Evolutionary conservation across 495 filamentous ascomycete genomes (phyloP).

Genomic region (Xylaria venustula): DNA sequence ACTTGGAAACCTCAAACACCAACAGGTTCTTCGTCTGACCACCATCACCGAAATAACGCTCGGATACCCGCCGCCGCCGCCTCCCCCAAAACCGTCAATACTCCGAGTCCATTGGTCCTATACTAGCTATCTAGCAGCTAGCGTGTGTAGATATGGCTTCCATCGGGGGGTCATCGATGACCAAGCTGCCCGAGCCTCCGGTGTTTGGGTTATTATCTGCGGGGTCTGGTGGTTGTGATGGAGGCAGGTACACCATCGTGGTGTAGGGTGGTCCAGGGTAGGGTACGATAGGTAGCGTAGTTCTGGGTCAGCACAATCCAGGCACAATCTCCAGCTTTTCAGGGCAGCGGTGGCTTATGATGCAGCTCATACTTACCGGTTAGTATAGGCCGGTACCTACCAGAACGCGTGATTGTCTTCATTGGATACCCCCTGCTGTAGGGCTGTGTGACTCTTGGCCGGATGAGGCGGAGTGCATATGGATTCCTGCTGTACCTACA

Average conservation of each 20-base stretch:
- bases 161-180: too few species aligned
- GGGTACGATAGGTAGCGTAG: background rate
- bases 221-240: background rate
- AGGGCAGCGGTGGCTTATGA: background rate
- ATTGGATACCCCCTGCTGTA: background rate
- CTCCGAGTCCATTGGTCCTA: conserved; percentile 1
- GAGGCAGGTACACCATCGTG: background rate
- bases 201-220: background rate
- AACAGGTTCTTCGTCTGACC: conserved; percentile 6
- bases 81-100: too few species aligned
- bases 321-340: conserved; percentile 5
- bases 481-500: background rate
- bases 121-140: too few species aligned
- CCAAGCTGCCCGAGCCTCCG: too few species aligned
- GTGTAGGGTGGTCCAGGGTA: background rate
- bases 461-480: conserved; percentile 11
- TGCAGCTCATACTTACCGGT: too few species aligned
- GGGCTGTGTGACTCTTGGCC: conserved; percentile 2
- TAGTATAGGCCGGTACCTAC: background rate
- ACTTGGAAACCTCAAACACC: conserved; percentile 1
- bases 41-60: background rate
- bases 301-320: conserved; percentile 8
- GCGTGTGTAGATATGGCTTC: too few species aligned
- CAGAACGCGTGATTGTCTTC: background rate
- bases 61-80: background rate